Evolutionary conservation across 1,139 yeast species (phyloP), one percentile per base, ranked within the genome.

Genomic region (Debaryomyces sp.): DNA sequence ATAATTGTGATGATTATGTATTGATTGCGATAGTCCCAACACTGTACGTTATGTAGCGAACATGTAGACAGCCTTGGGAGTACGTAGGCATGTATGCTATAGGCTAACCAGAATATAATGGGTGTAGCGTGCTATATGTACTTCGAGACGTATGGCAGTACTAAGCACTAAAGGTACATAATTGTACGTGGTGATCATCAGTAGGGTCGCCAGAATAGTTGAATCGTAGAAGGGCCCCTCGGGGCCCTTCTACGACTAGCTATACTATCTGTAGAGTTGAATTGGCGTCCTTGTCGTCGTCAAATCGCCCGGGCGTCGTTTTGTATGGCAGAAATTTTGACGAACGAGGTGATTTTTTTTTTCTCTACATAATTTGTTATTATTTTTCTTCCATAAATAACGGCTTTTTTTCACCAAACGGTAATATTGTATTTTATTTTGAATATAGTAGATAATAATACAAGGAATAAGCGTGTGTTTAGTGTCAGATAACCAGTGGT

Each of bases 341-440:
- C 38, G 38, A 35, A 35, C 38, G 38, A 21, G 38, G 21, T 35
- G 22, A 35, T 22, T 35, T 35, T 35, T 35, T 34, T 33, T 35
- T 35, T 35, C 38, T 35, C 38, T 35, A 35, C 38, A 35, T 35
- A 17, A 32, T 15, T 32, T 32, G 38, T 35, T 35, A 17, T 35
- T 35, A 35, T 35, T 35, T 35, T 35, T 22, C 26, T 35, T 35
- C 15, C 22, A 22, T 32, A 17, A 32, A 15, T 30, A 32, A 32
- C 18, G 38, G 24, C 26, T n/a, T 35, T 35, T 35, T 21, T 22
- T 35, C 9, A 21, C 21, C n/a, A 34, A 13, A 35, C 8, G 23
- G 26, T 17, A 21, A 22, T 21, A 34, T 35, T 32, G 35, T 32
- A 32, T 32, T 32, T 35, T 35, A 21, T 15, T 15, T 21, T 35